Evolutionary conservation across 192 early-diverging fungal species (phyloP), one percentile per base, ranked within the genome.

Genomic region (Coemansia sp.): DNA sequence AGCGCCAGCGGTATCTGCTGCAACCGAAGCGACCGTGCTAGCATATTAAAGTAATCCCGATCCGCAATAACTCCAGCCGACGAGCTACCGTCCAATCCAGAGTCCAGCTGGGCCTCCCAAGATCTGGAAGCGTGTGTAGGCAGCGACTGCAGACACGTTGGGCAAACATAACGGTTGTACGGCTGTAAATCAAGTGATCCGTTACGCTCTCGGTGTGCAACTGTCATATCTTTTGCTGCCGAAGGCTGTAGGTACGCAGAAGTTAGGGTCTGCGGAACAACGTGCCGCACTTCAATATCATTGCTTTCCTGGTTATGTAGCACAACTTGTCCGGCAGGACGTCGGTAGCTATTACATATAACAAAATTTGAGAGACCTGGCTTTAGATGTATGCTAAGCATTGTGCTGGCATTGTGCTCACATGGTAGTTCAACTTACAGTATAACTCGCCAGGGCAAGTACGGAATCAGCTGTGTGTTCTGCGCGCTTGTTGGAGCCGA

Each of bases 231-330:
- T 3, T 51, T 66, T 10, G 64, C 44, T 19, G 23, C 15, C 2
- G 53, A 49, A 12, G 19, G 47, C 4, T 53, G 55, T 8, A 38
- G 8, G 7, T 48, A 22, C 10, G 48, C 60, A 36, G 36, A 53
- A 11, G 26, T 58, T 25, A 75, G 11, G 0, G 63, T 23, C 17
- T 57, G 59, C 9, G 74, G 53, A 15, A 65, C 57, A 34, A 68
- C 36, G 38, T 59, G 77, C 60, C 78, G 78, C 42, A 82, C 82
- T 58, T 73, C 82, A 14, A 85, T 77, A 23, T 59, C 74, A 59
- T 74, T 78, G 34, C 72, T 82, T 26, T 86, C 83, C 11, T 82
- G 80, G 65, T 90, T 89, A 51, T 86, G 90, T 7, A 92, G 70
- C 0, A 92, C 90, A 11, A 86, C 67, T 20, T 90, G 85, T 17